Evolutionary conservation across 2,329 filamentous ascomycete species (phyloP).

Genomic region (Cladophialophora carrionii): DNA sequence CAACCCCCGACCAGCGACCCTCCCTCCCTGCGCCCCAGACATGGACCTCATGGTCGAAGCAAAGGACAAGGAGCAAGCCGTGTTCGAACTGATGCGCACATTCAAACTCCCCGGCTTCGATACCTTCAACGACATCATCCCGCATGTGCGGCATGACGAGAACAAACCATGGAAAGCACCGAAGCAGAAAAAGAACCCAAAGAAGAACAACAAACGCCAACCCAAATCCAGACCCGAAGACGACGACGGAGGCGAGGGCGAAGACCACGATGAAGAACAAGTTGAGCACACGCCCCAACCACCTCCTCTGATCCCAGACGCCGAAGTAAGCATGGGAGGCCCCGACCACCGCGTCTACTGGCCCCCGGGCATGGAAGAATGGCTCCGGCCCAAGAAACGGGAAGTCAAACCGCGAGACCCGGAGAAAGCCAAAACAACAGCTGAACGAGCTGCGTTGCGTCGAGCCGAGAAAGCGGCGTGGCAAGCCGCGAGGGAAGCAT

Average conservation of each 20-base stretch:
- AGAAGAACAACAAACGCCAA: slow-evolving; percentile 44
- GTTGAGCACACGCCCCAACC: slow-evolving; percentile 44
- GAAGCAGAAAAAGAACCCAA: slow-evolving; percentile 47
- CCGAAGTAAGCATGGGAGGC: slow-evolving; percentile 85
- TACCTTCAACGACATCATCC: slow-evolving; percentile 74
- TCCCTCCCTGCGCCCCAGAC: slow-evolving; percentile 78
- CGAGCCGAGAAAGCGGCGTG: slow-evolving; percentile 39
- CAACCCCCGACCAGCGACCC: slow-evolving; percentile 72
- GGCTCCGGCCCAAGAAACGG: slow-evolving; percentile 79
- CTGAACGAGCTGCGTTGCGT: slow-evolving; percentile 41
- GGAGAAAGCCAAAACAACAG: slow-evolving; percentile 42
- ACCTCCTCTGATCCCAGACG: slow-evolving; percentile 58
- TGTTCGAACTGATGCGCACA: slow-evolving; percentile 88
- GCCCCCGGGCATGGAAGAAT: slow-evolving; percentile 87
- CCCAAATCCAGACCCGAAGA: slow-evolving; percentile 44
- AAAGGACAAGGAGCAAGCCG: slow-evolving; percentile 96
- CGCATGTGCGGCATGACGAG: slow-evolving; percentile 76
- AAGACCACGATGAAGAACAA: slow-evolving; percentile 48
- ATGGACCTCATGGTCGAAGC: slow-evolving; percentile 99
- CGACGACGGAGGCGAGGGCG: slow-evolving; percentile 43
- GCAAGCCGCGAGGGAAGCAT: slow-evolving; percentile 35
- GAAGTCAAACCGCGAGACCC: slow-evolving; percentile 57
- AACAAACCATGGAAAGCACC: slow-evolving; percentile 61
- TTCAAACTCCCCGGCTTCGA: slow-evolving; percentile 83
- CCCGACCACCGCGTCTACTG: slow-evolving; percentile 82